Evolutionary conservation across 1,284 basidiomycete species (phyloP).

Genomic region (Phylloporus sp.): DNA sequence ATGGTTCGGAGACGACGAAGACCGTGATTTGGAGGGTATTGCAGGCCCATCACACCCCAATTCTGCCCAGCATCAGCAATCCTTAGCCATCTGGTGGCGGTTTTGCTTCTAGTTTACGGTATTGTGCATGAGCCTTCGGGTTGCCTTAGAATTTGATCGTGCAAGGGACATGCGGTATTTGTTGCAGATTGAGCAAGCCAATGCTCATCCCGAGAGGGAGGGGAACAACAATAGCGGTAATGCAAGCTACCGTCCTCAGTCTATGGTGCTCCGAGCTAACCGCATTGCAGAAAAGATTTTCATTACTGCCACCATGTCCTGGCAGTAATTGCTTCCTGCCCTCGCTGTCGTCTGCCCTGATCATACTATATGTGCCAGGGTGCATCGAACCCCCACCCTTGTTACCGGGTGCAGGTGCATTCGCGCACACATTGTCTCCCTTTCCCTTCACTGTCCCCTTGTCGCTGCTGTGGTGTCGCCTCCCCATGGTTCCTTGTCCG

Average conservation of each 20-base stretch:
- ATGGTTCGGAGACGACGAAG: background rate
- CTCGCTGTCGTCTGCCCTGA: no score
- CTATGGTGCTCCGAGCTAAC: background rate
- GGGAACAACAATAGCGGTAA: conserved; percentile 32
- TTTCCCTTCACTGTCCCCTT: no score
- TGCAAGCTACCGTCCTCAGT: background rate
- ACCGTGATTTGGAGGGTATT: background rate
- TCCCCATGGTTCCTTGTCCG: no score
- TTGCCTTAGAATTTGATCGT: conserved; percentile 15
- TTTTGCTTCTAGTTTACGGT: conserved; percentile 18
- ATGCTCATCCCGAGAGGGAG: conserved; percentile 16
- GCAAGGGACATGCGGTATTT: conserved; percentile 27
- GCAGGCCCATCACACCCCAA: background rate
- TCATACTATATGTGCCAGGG: no score
- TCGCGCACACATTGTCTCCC: no score
- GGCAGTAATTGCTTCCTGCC: no score
- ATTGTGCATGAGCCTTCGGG: conserved; percentile 16
- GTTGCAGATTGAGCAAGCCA: conserved; percentile 22
- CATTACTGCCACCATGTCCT: conserved; percentile 40
- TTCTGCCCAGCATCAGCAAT: background rate
- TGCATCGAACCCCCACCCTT: no score
- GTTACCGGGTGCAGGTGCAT: no score
- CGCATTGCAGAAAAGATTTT: conserved; percentile 27
- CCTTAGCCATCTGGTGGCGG: background rate
- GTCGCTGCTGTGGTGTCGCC: no score